These are phyloP conservation scores for Diplogelasinospora grovesii DNA, from an alignment of 495 filamentous ascomycete genomes.

Conservation along the genomic window DNA sequence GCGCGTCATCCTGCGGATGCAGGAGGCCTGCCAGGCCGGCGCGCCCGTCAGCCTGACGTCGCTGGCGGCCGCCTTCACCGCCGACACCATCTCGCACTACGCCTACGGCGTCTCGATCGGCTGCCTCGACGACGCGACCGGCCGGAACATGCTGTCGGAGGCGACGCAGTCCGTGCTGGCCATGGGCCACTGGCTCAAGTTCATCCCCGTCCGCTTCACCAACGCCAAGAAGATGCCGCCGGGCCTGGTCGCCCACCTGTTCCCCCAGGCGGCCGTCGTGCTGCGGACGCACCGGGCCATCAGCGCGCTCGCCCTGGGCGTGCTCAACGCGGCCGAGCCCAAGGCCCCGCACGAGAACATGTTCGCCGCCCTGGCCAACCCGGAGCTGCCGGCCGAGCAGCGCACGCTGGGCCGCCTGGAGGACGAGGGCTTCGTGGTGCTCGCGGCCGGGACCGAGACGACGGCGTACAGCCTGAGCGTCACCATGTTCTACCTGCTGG, in stretches of 20 bases:
- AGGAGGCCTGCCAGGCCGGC: conserved; percentile 3
- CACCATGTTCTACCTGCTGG: conserved; percentile 34
- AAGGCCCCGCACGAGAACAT: conserved; percentile 25
- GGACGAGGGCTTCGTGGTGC: conserved; percentile 35
- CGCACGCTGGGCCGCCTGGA: conserved; percentile 24
- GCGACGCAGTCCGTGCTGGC: too few species aligned
- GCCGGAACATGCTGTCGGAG: too few species aligned
- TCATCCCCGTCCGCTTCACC: too few species aligned
- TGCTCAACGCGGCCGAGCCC: too few species aligned
- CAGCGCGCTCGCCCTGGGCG: too few species aligned
- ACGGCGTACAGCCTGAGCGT: conserved; percentile 25
- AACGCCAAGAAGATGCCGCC: too few species aligned
- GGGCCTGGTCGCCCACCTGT: too few species aligned
- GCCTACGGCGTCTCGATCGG: too few species aligned
- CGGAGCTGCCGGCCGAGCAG: conserved; percentile 34
- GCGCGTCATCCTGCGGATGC: conserved; percentile 23
- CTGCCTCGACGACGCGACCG: too few species aligned
- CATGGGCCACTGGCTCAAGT: too few species aligned
- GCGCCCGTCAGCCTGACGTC: conserved; percentile 25
- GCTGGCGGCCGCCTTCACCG: conserved; percentile 32
- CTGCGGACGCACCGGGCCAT: too few species aligned
- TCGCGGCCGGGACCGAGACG: conserved; percentile 40
- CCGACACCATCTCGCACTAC: conserved; percentile 43
- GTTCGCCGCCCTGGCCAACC: conserved; percentile 32
- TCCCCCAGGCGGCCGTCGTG: too few species aligned